phyloP scores from a whole-genome alignment of 2,329 filamentous ascomycete genomes.

The Clonostachys sp. region DNA sequence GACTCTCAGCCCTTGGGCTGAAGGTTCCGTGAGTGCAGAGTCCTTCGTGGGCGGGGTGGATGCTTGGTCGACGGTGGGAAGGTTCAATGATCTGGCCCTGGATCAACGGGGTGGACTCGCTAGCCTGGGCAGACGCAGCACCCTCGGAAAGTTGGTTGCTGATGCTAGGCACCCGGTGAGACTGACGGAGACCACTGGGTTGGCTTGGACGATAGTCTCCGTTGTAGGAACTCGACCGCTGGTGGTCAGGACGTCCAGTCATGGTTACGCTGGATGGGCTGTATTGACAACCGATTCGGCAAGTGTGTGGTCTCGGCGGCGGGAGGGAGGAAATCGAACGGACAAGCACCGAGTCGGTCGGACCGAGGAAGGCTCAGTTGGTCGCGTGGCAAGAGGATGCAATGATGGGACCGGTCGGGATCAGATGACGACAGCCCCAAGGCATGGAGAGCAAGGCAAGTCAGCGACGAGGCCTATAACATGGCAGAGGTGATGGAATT shows the following conservation, averaged over 20 bases:
- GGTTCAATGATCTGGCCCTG: conserved; percentile 3
- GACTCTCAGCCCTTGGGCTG: conserved; percentile 59
- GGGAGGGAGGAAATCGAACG: too few species aligned
- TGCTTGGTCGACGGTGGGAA: conserved; percentile 9
- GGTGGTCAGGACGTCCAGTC: conserved; percentile 1
- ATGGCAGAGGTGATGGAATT: too few species aligned
- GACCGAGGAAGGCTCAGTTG: too few species aligned
- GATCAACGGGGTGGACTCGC: conserved; percentile 50
- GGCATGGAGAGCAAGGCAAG: too few species aligned
- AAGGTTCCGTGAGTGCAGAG: conserved; percentile 72
- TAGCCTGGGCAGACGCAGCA: conserved; percentile 5
- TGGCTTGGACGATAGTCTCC: conserved; percentile 24
- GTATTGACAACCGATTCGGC: too few species aligned
- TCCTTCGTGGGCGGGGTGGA: conserved; percentile 34
- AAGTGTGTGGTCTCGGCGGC: too few species aligned
- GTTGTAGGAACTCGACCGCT: conserved; percentile 1
- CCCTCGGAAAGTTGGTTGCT: neutral
- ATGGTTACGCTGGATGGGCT: neutral
- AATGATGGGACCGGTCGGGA: too few species aligned
- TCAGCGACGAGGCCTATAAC: too few species aligned
- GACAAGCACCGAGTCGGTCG: too few species aligned
- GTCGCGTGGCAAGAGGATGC: too few species aligned
- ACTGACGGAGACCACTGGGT: conserved; percentile 40
- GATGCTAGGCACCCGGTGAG: conserved; percentile 23
- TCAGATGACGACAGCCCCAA: too few species aligned